Percentiles rank a stretch among this genome's conserved stretches.
phyloP scores from a whole-genome alignment of 768 basidiomycete genomes.

The Agaricus sinodeliciosus region DNA sequence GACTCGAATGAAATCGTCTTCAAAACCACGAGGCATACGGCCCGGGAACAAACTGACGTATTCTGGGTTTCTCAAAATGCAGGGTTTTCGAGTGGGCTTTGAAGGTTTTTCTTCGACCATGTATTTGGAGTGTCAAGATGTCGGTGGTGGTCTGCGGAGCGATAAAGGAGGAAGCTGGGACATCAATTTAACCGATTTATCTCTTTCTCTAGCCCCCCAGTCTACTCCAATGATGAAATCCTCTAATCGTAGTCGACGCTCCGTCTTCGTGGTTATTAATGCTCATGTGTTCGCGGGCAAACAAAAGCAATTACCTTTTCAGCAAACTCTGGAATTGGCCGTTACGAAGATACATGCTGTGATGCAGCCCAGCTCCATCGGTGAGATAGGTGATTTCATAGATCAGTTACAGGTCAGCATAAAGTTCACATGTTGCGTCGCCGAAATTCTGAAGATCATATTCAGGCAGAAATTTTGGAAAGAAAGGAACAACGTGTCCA shows the following conservation, averaged over 20 bases:
- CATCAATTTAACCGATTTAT: constrained; percentile 64
- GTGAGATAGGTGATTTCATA: constrained; percentile 83
- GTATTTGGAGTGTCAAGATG: constrained; percentile 69
- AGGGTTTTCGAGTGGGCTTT: constrained; percentile 75
- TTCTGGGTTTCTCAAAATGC: constrained; percentile 55
- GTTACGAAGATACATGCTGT: constrained; percentile 84
- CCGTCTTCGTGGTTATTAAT: constrained; percentile 84
- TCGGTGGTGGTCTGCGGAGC: constrained; percentile 56
- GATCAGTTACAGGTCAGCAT: constrained; percentile 72
- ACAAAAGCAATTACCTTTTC: constrained; percentile 19
- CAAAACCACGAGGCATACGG: constrained; percentile 17
- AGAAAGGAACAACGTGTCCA: constrained; percentile 69
- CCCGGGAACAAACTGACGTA: constrained; percentile 20
- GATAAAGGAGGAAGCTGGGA: constrained; percentile 52
- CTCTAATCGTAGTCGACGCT: constrained; percentile 55
- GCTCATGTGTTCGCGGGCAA: constrained; percentile 38
- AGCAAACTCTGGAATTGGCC: constrained; percentile 40
- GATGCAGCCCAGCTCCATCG: constrained; percentile 90
- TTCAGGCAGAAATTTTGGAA: constrained; percentile 65
- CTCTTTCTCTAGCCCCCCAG: constrained; percentile 76
- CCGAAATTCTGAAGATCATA: not conserved
- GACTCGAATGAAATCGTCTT: constrained; percentile 32
- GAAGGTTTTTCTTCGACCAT: constrained; percentile 69
- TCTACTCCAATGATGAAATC: constrained; percentile 27
- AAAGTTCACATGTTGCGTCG: not conserved